Evolutionary conservation across 1,284 basidiomycete genomes (phyloP).

Genomic region (Boletus mariae): DNA sequence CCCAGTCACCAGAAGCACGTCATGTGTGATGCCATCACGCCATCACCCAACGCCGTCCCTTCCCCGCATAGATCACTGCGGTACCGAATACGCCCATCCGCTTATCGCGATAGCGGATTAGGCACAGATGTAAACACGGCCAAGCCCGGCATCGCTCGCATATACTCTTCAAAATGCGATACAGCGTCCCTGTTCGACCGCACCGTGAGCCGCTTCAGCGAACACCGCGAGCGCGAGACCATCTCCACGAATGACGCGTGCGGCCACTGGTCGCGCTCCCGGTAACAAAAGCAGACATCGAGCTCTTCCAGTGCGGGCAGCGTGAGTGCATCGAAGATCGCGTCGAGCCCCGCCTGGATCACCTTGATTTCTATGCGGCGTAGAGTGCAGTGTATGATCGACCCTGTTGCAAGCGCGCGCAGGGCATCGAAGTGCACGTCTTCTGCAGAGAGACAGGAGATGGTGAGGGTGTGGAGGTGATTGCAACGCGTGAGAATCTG

Average conservation of each 20-base stretch:
- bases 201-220: conserved; percentile 22
- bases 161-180: conserved; percentile 24
- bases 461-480: conserved; percentile 17
- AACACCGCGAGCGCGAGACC: conserved; percentile 24
- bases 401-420: conserved; percentile 9
- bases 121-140: conserved; percentile 15
- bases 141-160: conserved; percentile 22
- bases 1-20: neutral
- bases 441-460: conserved; percentile 27
- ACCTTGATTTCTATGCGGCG: conserved; percentile 30
- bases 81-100: neutral
- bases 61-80: neutral
- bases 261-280: conserved; percentile 29
- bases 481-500: conserved; percentile 25
- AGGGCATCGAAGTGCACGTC: conserved; percentile 10
- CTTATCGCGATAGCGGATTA: neutral
- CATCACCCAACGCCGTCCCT: too few species aligned
- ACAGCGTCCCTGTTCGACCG: conserved; percentile 23
- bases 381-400: conserved; percentile 17
- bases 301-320: conserved; percentile 32
- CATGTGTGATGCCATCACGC: neutral
- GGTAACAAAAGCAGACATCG: conserved; percentile 31
- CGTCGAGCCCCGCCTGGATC: conserved; percentile 24
- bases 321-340: conserved; percentile 17
- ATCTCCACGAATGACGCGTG: conserved; percentile 26